Evolutionary conservation across 1,284 basidiomycete species (phyloP), one percentile per base, ranked within the genome.

Genomic region (Trichosporon ovoides): DNA sequence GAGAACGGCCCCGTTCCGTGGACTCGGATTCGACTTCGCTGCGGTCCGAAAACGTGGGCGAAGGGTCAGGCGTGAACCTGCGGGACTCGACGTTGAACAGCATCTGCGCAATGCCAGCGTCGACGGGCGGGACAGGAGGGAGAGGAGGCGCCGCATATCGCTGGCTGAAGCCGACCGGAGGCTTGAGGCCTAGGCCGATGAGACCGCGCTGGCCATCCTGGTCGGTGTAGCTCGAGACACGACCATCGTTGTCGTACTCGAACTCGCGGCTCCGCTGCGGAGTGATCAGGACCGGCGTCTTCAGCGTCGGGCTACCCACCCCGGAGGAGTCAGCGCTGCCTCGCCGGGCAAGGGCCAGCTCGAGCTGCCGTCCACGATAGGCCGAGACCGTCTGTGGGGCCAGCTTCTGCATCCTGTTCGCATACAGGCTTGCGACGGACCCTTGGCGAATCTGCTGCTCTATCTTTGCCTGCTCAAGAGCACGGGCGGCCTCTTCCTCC

Each of bases 51-150:
- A 24, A 31, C 16, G 14, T 10, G 11, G 24, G 43, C 6, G 24
- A 31, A 13, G 43, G 28, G 24, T 16, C 43, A n/a, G n/a, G n/a
- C n/a, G n/a, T n/a, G 16, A 31, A 48, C 24, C 28, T 22, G 22
- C 43, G 43, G 22, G 43, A 22, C 13, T 48, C 43, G 7, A 48
- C 43, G 24, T 48, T 48, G 43, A 48, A 48, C 22, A 48, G 43
- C 43, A 48, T 48, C 14, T 48, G 43, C 24, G 43, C 43, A 9
- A 48, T 48, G 16, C 43, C 43, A 14, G 43, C 43, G 22, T 48
- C 43, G 16, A 48, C 43, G 28, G 43, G 43, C 24, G 43, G 43
- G 22, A 31, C 28, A 9, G 43, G 43, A 1, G 24, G 43, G 16
- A 48, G 43, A 5, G 43, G 14, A 1, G 43, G 43, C 16, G 22